Percentiles rank a stretch among this genome's conserved stretches.
phyloP scores from a whole-genome alignment of 352 stramenopile species.

The Pseudoperonospora humuli region DNA sequence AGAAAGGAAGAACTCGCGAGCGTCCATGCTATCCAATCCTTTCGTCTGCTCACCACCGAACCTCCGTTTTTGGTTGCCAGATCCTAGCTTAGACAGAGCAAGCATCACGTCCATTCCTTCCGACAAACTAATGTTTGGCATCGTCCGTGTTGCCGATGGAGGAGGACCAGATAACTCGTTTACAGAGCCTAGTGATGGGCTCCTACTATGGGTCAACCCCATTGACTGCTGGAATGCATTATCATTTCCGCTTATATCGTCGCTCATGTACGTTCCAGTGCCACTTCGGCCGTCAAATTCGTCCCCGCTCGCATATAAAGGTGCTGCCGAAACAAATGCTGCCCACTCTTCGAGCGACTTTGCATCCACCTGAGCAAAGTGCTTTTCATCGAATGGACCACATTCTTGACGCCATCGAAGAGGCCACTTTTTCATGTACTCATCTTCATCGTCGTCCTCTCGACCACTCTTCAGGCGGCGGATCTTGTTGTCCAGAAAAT shows the following conservation, averaged over 20 bases:
- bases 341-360: conserved; percentile 71
- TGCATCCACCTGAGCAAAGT: conserved; percentile 51
- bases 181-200: conserved; percentile 18
- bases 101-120: conserved; percentile 78
- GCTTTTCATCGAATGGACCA: conserved; percentile 54
- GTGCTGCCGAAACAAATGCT: conserved; percentile 56
- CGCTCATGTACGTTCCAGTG: conserved; percentile 17
- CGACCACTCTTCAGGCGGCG: conserved; percentile 33
- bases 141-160: conserved; percentile 6
- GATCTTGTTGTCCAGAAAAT: conserved; percentile 55
- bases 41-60: conserved; percentile 42
- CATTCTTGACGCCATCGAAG: conserved; percentile 76
- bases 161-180: conserved; percentile 15
- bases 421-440: conserved; percentile 35
- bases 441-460: conserved; percentile 12
- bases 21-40: conserved; percentile 49
- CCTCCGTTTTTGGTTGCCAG: conserved; percentile 24
- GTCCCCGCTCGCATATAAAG: conserved; percentile 54
- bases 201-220: conserved; percentile 8
- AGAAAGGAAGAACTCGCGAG: conserved; percentile 69
- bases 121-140: conserved; percentile 49
- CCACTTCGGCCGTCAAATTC: conserved; percentile 35
- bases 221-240: conserved; percentile 4
- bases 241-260: conserved; percentile 23
- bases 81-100: conserved; percentile 35